These are phyloP conservation scores for Sistotremastrum suecicum DNA, from an alignment of 768 basidiomycete species.

Conservation along the genomic window DNA sequence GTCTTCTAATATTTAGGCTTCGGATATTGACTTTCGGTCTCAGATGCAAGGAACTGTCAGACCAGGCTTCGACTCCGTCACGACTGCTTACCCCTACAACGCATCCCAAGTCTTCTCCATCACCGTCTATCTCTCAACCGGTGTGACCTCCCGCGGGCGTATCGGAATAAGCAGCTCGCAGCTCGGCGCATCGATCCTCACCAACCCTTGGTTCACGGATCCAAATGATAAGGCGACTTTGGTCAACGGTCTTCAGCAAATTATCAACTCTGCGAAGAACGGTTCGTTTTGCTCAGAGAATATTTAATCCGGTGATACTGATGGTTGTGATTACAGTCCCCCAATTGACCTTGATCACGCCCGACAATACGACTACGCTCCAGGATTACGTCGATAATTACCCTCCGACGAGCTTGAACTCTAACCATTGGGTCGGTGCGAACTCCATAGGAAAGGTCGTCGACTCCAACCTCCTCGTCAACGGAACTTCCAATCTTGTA, in stretches of 20 bases:
- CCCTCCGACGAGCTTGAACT: slow-evolving; percentile 27
- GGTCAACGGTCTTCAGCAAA: slow-evolving; percentile 34
- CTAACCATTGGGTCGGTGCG: slow-evolving; percentile 54
- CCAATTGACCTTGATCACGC: slow-evolving; percentile 40
- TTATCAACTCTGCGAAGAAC: slow-evolving; percentile 26
- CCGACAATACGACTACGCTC: slow-evolving; percentile 43
- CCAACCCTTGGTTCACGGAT: slow-evolving; percentile 46
- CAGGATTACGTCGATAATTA: slow-evolving; percentile 34
- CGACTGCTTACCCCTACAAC: slow-evolving; percentile 37
- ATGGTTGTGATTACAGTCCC: slow-evolving; percentile 20
- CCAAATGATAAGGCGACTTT: slow-evolving; percentile 39
- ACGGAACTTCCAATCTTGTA: slow-evolving; percentile 25
- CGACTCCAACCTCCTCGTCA: slow-evolving; percentile 43
- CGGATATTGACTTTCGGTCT: not conserved
- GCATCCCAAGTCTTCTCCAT: slow-evolving; percentile 44
- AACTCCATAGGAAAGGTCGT: slow-evolving; percentile 41
- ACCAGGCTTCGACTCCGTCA: slow-evolving; percentile 40
- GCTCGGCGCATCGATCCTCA: slow-evolving; percentile 31
- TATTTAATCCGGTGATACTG: not conserved
- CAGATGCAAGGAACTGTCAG: slow-evolving; percentile 51
- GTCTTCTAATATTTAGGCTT: not conserved
- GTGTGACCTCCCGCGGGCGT: slow-evolving; percentile 47
- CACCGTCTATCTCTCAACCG: slow-evolving; percentile 46
- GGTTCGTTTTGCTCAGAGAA: slow-evolving; percentile 19
- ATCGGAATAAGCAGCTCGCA: slow-evolving; percentile 39